phyloP scores from a whole-genome alignment of 768 basidiomycete genomes.

The Lactarius deliciosus region DNA sequence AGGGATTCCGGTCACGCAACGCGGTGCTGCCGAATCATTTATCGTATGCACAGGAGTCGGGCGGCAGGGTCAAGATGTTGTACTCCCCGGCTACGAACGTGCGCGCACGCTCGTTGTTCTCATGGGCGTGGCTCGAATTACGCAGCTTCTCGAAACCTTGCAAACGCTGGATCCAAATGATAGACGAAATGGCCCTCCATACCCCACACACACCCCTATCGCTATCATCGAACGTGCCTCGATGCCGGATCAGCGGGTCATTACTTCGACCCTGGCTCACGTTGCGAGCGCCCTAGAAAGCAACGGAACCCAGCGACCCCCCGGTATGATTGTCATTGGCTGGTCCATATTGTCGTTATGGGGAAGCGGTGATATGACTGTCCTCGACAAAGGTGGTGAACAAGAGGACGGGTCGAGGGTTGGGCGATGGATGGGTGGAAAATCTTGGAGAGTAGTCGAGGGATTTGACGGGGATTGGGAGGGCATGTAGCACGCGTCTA shows the following conservation, averaged over 20 bases:
- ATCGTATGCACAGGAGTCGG: conserved; percentile 95
- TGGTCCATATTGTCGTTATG: conserved; percentile 85
- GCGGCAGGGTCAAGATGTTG: conserved; percentile 74
- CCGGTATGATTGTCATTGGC: conserved; percentile 95
- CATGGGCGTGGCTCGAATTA: conserved; percentile 92
- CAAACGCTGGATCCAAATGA: conserved; percentile 26
- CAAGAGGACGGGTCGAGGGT: conserved; percentile 48
- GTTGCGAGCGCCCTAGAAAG: conserved; percentile 70
- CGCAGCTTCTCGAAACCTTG: conserved; percentile 67
- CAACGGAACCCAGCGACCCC: conserved; percentile 84
- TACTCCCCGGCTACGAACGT: conserved; percentile 86
- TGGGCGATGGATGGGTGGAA: conserved; percentile 57
- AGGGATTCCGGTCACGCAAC: conserved; percentile 91
- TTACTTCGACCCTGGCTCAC: conserved; percentile 72
- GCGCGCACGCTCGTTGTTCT: conserved; percentile 78
- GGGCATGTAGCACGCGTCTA: background rate
- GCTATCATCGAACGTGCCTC: conserved; percentile 95
- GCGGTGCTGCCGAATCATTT: conserved; percentile 89
- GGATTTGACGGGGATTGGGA: conserved; percentile 54
- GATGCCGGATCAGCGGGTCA: conserved; percentile 86
- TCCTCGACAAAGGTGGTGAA: conserved; percentile 61
- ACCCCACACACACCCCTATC: conserved; percentile 78
- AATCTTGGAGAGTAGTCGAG: conserved; percentile 62
- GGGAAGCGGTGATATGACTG: conserved; percentile 63
- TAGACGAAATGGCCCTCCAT: conserved; percentile 52